Conservation (phyloP, 1,284 basidiomycete genomes). For the Coniophora puteana region DNA sequence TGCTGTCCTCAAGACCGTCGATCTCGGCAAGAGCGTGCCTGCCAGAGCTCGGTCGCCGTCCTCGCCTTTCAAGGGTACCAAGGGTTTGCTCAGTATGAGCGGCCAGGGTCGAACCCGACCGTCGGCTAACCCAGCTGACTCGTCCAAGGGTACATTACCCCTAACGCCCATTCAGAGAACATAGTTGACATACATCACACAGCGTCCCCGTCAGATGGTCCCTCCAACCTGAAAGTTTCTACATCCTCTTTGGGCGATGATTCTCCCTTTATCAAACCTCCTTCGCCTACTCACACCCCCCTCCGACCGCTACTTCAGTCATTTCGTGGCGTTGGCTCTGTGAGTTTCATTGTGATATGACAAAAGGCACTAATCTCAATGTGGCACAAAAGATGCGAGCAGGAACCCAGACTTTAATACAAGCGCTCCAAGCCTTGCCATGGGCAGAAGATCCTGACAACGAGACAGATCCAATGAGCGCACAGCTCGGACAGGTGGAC, state of each 20-base stretch:
- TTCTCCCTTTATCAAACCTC: conserved; percentile 74
- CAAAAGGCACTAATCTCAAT: conserved; percentile 11
- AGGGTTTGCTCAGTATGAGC: conserved; percentile 53
- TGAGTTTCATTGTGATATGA: conserved; percentile 30
- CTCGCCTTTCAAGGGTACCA: conserved; percentile 34
- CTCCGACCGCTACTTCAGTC: conserved; percentile 42
- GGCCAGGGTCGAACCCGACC: conserved; percentile 50
- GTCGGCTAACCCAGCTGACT: conserved; percentile 22
- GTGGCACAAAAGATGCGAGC: conserved; percentile 70
- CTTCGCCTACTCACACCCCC: conserved; percentile 51
- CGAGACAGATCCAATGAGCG: conserved; percentile 55
- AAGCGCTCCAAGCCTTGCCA: conserved; percentile 78
- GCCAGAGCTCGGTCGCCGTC: conserved; percentile 31
- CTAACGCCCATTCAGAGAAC: background rate
- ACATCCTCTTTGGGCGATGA: conserved; percentile 43
- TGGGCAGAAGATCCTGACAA: conserved; percentile 67
- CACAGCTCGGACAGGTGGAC: conserved; percentile 35
- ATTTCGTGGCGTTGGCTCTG: conserved; percentile 65
- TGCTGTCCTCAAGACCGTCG: conserved; percentile 51
- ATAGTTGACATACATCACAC: background rate
- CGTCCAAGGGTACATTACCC: background rate
- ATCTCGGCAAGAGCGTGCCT: conserved; percentile 53
- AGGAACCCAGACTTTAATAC: conserved; percentile 81
- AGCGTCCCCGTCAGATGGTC: conserved; percentile 21
- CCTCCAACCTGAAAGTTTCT: conserved; percentile 14